Evolutionary conservation across 345 rosid genomes (phyloP).

Genomic region (Citropsis articulata): DNA sequence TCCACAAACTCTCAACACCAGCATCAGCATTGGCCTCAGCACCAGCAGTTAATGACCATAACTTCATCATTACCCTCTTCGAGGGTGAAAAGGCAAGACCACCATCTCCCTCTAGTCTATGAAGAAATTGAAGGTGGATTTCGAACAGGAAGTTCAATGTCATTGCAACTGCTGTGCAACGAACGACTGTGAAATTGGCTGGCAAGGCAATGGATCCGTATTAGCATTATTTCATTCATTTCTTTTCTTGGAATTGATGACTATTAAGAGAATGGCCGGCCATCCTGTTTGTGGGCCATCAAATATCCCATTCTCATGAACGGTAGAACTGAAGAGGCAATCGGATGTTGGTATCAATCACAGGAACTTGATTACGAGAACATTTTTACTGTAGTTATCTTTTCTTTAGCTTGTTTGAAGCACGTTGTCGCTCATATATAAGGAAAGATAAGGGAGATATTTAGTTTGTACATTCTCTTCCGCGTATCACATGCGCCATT

Average conservation of each 20-base stretch:
- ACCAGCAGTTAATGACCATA: slow-evolving; percentile 35
- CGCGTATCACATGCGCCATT: not conserved
- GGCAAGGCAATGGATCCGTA: not conserved
- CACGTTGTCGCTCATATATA: not conserved
- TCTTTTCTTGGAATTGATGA: not conserved
- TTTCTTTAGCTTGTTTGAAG: not conserved
- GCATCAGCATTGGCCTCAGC: slow-evolving; percentile 30
- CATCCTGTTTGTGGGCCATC: too few species aligned
- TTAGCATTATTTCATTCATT: slow-evolving; percentile 24
- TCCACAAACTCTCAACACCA: slow-evolving; percentile 32
- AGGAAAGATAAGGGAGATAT: not conserved
- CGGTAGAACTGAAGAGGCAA: not conserved
- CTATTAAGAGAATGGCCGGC: not conserved
- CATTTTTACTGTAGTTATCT: not conserved
- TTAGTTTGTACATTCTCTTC: not conserved
- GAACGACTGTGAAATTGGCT: slow-evolving; percentile 34
- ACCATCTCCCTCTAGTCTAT: slow-evolving; percentile 35
- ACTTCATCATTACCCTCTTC: slow-evolving; percentile 36
- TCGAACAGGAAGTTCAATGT: slow-evolving; percentile 35
- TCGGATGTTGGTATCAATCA: not conserved
- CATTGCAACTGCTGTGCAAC: slow-evolving; percentile 64
- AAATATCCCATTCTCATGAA: not conserved
- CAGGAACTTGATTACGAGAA: not conserved
- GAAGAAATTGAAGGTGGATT: slow-evolving; percentile 38
- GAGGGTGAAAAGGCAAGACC: slow-evolving; percentile 48